Evolutionary conservation across 2,329 filamentous ascomycete species (phyloP), one percentile per base, ranked within the genome.

Genomic region (Shiraia sp.): DNA sequence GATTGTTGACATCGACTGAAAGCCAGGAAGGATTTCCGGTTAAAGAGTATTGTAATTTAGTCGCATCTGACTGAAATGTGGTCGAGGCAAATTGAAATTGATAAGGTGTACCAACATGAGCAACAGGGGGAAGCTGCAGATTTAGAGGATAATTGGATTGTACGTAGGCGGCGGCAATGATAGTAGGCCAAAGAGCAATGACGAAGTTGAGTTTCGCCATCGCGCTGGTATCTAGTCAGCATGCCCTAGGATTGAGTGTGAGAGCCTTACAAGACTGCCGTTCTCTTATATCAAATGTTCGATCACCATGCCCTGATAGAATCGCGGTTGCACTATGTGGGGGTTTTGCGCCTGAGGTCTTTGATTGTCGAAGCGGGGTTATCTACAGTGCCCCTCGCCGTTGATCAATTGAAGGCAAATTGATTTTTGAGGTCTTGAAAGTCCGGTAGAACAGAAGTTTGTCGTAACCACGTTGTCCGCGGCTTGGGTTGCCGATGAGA

Each of bases 61-160:
- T 61, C 24, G 72, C 71, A 29, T 72, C 68, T 12, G 86, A 86
- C 10, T 76, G 75, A 69, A 95, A 95, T 0, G 90, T 95, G 27
- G 83, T 82, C 12, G 76, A 69, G 8, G 87, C 86, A 58, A 95
- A 87, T 22, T 80, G 75, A 60, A 91, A 90, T 75, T 79, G 68
- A 89, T 30, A 93, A 2, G 77, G 75, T 55, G 85, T 63, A 28
- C 79, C 80, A 45, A 87, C 75, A 51, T 87, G 80, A 14, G 88
- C 90, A 38, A 91, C 85, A 3, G 86, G 85, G 23, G 90, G 90
- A 1, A 95, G 79, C 67, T 96, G 90, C 2, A 88, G 84, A 69
- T 93, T 95, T 67, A 95, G 77, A 1, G 90, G 90, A 55, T 91
- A 92, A 32, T 75, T 74, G 37, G 72, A 59, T 31, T 66, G 64